Evolutionary conservation across 2,329 filamentous ascomycete species (phyloP).

Genomic region (Cadophora gregata): DNA sequence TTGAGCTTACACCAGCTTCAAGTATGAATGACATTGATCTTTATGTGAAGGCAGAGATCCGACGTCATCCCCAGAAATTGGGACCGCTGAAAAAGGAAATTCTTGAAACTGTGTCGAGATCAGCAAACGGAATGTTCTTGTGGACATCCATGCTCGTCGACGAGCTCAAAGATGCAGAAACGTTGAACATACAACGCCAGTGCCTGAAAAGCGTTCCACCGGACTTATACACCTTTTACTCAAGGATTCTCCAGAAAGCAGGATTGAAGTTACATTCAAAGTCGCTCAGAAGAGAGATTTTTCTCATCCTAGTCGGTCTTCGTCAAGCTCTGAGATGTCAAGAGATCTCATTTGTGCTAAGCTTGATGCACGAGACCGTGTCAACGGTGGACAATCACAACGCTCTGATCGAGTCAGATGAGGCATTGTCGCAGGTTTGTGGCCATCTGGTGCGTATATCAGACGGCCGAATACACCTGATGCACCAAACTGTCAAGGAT

Average conservation of each 20-base stretch:
- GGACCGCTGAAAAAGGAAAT: neutral
- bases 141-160: neutral
- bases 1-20: constrained; percentile 1
- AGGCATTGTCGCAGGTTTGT: neutral
- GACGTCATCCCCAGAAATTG: neutral
- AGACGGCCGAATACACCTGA: neutral
- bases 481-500: neutral
- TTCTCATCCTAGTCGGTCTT: neutral
- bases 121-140: constrained; percentile 1
- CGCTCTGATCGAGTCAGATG: neutral
- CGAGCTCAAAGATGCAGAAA: constrained; percentile 2
- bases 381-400: neutral
- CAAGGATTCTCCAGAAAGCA: neutral
- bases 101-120: neutral
- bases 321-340: constrained; percentile 3
- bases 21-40: neutral
- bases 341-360: neutral
- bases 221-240: neutral
- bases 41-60: neutral
- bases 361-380: neutral
- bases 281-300: neutral
- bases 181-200: neutral
- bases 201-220: neutral
- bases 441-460: neutral
- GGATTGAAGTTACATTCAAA: neutral